Evolutionary conservation across 306 rosid genomes (phyloP), one percentile per base, ranked within the genome.

Genomic region (Vicia villosa): DNA sequence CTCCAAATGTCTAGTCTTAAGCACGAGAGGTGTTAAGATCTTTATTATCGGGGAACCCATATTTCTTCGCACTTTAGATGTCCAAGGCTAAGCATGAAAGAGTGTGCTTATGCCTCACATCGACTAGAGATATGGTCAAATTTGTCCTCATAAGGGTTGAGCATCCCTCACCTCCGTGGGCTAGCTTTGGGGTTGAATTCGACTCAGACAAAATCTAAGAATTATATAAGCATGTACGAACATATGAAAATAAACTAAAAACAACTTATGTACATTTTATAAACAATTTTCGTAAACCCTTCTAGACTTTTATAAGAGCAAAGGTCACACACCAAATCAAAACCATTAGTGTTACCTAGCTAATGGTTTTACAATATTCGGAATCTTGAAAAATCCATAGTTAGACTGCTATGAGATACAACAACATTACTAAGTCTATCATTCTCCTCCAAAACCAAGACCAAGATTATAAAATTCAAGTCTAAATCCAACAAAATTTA

Each of bases 371-470:
- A 52, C 42, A 42, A 51, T 41, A 51, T 67, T 61, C 69, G 68
- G 40, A 37, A 30, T 75, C 55, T 36, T 38, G 76, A 49, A 58
- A 74, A 76, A 24, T 50, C 41, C 57, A 70, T 24, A 10, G 60
- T 45, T 69, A 68, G 49, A 66, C 46, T 52, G 45, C 38, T 55
- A 19, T 6, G 55, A 42, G 45, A 72, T 62, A 62, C 76, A 67
- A 62, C 76, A 67, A 66, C 32, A 51, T 55, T 69, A 68, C 52
- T 73, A 73, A 56, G 49, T 49, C 20, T 57, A 32, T 38, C 70
- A 64, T 15, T 66, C 50, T 67, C 61, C 52, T 51, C 59, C 65
- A 28, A 22, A 43, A 36, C 9, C 42, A 36, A 19, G 63, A 12
- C n/a, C 42, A 67, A 30, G 59, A 50, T 42, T 4, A 10, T 60